Evolutionary conservation across 2,329 filamentous ascomycete species (phyloP).

Genomic region (Coniochaeta ligniaria): DNA sequence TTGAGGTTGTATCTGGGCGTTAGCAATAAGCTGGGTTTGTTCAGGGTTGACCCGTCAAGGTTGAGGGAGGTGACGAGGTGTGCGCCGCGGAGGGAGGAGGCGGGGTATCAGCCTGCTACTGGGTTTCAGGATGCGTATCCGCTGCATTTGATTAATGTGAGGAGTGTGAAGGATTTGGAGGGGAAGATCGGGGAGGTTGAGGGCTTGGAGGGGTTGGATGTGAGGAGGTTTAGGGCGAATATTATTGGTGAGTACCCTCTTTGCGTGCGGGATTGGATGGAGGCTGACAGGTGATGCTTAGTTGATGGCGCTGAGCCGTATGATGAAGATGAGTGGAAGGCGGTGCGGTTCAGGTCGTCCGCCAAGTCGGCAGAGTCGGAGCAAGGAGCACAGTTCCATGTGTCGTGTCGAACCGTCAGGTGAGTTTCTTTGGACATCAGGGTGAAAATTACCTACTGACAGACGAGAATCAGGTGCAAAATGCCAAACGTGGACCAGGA

Average conservation of each 20-base stretch:
- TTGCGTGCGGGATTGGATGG: background rate
- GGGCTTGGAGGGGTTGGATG: conserved; percentile 44
- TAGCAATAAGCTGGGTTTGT: conserved; percentile 58
- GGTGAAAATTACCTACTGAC: background rate
- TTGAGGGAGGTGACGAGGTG: conserved; percentile 52
- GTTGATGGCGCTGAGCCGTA: conserved; percentile 35
- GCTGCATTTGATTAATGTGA: conserved; percentile 59
- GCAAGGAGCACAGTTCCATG: conserved; percentile 34
- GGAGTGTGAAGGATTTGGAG: conserved; percentile 56
- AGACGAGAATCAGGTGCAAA: conserved; percentile 44
- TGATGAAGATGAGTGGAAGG: conserved; percentile 64
- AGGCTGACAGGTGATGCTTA: background rate
- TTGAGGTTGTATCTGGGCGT: conserved; percentile 60
- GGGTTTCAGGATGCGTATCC: conserved; percentile 71
- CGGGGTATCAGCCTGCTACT: conserved; percentile 58
- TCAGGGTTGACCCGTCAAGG: conserved; percentile 54
- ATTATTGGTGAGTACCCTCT: conserved; percentile 48
- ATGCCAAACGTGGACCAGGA: conserved; percentile 63
- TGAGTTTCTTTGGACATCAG: conserved; percentile 18
- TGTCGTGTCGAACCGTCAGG: conserved; percentile 60
- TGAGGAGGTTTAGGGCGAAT: conserved; percentile 63
- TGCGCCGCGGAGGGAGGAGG: conserved; percentile 49
- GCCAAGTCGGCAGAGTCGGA: conserved; percentile 31
- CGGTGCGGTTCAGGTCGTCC: conserved; percentile 43
- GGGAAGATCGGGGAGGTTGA: conserved; percentile 44